Evolutionary conservation across 2,329 filamentous ascomycete genomes (phyloP).

Genomic region (Atkinsonella texensis): DNA sequence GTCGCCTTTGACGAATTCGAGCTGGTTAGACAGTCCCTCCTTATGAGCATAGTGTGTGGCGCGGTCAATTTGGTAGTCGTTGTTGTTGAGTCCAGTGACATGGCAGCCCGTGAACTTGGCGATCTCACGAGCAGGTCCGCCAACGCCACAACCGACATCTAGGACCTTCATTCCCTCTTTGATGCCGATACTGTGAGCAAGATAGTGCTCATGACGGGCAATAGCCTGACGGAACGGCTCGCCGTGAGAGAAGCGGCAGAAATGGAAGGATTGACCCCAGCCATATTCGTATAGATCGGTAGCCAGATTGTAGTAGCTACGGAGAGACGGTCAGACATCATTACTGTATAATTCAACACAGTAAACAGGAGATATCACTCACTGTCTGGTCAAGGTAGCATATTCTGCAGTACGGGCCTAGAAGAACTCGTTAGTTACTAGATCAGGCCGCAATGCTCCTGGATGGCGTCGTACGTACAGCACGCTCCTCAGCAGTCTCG

Average conservation of each 20-base stretch:
- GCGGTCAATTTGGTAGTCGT: slow-evolving; percentile 96
- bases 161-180: slow-evolving; percentile 80
- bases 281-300: slow-evolving; percentile 95
- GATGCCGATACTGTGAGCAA: slow-evolving; percentile 79
- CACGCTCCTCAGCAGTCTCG: slow-evolving; percentile 74
- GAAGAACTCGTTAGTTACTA: background rate
- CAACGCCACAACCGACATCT: slow-evolving; percentile 94
- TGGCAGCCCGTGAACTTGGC: slow-evolving; percentile 89
- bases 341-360: background rate
- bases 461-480: slow-evolving; percentile 38
- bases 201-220: slow-evolving; percentile 94
- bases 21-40: slow-evolving; percentile 67
- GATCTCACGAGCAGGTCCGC: slow-evolving; percentile 89
- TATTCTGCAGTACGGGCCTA: slow-evolving; percentile 77
- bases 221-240: slow-evolving; percentile 87
- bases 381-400: slow-evolving; percentile 87
- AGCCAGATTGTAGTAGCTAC: slow-evolving; percentile 90
- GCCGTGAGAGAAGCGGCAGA: slow-evolving; percentile 81
- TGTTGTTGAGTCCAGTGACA: slow-evolving; percentile 92
- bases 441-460: background rate
- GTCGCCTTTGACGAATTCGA: slow-evolving; percentile 85
- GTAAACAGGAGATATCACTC: slow-evolving; percentile 24
- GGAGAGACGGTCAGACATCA: slow-evolving; percentile 7
- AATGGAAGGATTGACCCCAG: slow-evolving; percentile 95
- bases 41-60: slow-evolving; percentile 75